These are phyloP conservation scores for Tetragonia tetragonoides DNA, from an alignment of 148 eudicot species.

Conservation along the genomic window DNA sequence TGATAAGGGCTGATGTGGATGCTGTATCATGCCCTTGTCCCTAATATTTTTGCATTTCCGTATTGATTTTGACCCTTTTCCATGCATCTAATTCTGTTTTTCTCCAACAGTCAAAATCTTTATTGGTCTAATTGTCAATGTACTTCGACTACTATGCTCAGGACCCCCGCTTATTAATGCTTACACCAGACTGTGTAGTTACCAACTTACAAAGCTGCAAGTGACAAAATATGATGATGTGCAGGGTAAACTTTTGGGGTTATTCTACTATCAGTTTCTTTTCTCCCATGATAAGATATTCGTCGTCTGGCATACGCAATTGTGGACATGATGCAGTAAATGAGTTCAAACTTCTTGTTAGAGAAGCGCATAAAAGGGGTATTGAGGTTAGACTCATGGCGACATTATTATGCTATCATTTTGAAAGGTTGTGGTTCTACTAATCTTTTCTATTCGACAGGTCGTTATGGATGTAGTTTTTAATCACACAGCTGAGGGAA, in stretches of 20 bases:
- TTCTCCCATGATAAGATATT: slow-evolving; percentile 95
- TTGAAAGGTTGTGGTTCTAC: slow-evolving; percentile 16
- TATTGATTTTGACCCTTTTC: not conserved
- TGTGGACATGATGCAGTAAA: slow-evolving; percentile 82
- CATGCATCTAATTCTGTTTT: not conserved
- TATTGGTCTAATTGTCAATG: not conserved
- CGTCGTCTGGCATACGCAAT: slow-evolving; percentile 61
- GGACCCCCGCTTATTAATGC: not conserved
- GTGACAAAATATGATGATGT: slow-evolving; percentile 10
- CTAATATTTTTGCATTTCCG: not conserved
- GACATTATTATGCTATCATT: slow-evolving; percentile 8
- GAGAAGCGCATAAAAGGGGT: slow-evolving; percentile 94
- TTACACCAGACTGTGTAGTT: not conserved
- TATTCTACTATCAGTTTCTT: slow-evolving; percentile 88
- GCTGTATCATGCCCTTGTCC: not conserved
- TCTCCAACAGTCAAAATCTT: not conserved
- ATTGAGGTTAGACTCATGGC: slow-evolving; percentile 69
- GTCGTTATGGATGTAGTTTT: slow-evolving; percentile 99
- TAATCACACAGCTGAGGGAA: slow-evolving; percentile 99
- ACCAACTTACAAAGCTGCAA: not conserved
- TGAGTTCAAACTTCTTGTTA: slow-evolving; percentile 90
- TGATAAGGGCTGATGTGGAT: not conserved
- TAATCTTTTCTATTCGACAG: slow-evolving; percentile 38
- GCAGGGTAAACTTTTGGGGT: slow-evolving; percentile 97
- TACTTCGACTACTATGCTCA: not conserved